Base-by-base conservation (phyloP, 768 basidiomycete species). In the Paxillus rubicundulus region DNA sequence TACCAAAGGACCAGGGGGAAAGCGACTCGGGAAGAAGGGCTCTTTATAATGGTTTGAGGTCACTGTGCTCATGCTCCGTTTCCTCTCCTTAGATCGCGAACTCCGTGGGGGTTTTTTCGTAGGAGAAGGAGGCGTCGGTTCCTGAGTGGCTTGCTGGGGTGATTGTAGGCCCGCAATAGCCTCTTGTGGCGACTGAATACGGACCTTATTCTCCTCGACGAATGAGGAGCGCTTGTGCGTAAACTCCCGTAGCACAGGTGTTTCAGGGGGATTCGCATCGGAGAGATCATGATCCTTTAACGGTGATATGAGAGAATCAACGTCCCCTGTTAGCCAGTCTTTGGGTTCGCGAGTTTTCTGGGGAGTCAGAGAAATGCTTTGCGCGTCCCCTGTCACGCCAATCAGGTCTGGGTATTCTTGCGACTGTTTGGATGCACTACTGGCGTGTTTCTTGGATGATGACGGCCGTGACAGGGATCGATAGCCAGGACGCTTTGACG, bases 321-420 rank as follows among this genome's bases (percentile, higher is more conserved):
- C 80, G 49, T 80, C 79, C 9, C 89, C 89, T 16, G 90, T 89
- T 32, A 92, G 70, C 89, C 89, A 89, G 62, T 91, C 88, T 57
- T 71, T 75, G 43, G 69, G 73, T 63, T 65, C 70, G 59, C 59
- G 70, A 45, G 44, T 65, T 45, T 55, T 64, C 27, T 60, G 64
- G 33, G 53, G 42, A 49, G 48, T 34, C 24, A 50, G 27, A 33
- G 54, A 48, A 43, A 46, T 28, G 45, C 54, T 21, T n/a, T 44
- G 27, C 9, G 58, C 37, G 33, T 49, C 33, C 33, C 55, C 52
- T 27, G 51, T 57, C 40, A 66, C 40, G 42, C 59, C 52, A 37
- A 68, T 30, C 43, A 61, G 59, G 47, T 55, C 59, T 6, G 39
- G 56, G 9, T 50, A 34, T 17, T 47, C 48, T 34, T 41, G 48